Evolutionary conservation across 2,329 filamentous ascomycete genomes (phyloP).

Genomic region (Aspergillus udagawae): DNA sequence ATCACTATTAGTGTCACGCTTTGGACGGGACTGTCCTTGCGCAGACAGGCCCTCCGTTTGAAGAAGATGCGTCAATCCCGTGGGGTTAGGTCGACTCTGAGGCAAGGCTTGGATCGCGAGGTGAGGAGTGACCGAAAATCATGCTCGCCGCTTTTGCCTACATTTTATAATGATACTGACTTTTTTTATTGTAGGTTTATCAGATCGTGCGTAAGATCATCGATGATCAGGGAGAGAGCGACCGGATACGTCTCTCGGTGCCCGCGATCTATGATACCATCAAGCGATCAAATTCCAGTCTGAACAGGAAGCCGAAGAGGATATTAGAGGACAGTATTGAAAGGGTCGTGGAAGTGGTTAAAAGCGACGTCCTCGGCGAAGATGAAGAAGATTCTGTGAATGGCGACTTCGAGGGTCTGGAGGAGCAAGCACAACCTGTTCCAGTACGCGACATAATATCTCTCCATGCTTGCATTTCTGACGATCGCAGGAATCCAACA

Average conservation of each 20-base stretch:
- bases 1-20: neutral
- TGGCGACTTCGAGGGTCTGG: slow-evolving; percentile 49
- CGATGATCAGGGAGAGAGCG: slow-evolving; percentile 57
- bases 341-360: slow-evolving; percentile 69
- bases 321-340: slow-evolving; percentile 82
- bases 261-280: slow-evolving; percentile 71
- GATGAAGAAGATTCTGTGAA: slow-evolving; percentile 50
- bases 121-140: slow-evolving; percentile 27
- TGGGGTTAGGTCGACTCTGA: slow-evolving; percentile 46
- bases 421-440: slow-evolving; percentile 28
- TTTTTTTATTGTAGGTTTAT: slow-evolving; percentile 54
- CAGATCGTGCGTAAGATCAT: slow-evolving; percentile 74
- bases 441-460: slow-evolving; percentile 21
- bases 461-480: slow-evolving; percentile 6
- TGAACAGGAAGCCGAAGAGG: slow-evolving; percentile 77
- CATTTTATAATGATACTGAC: slow-evolving; percentile 6
- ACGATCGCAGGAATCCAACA: slow-evolving; percentile 50
- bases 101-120: slow-evolving; percentile 61
- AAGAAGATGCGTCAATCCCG: slow-evolving; percentile 33
- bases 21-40: neutral
- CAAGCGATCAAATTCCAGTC: slow-evolving; percentile 77
- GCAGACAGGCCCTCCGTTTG: neutral
- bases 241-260: slow-evolving; percentile 52
- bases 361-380: slow-evolving; percentile 57
- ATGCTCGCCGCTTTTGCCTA: neutral